Evolutionary conservation across 768 basidiomycete genomes (phyloP).

Genomic region (Tylopilus plumbeoviolaceoides): DNA sequence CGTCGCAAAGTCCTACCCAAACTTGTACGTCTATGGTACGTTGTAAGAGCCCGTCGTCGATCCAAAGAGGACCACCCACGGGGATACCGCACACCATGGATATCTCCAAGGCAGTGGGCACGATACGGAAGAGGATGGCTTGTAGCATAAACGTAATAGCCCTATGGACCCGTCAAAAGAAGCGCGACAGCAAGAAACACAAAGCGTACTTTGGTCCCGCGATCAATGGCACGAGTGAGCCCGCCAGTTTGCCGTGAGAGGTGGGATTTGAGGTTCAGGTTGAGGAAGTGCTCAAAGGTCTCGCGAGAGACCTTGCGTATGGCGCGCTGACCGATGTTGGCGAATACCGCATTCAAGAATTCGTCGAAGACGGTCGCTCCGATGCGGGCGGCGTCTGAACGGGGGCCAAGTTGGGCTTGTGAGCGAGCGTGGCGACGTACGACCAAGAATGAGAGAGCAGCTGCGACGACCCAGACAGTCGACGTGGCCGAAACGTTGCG

Average conservation of each 20-base stretch:
- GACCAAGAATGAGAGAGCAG: conserved; percentile 81
- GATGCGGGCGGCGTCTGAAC: conserved; percentile 79
- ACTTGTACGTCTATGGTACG: conserved; percentile 79
- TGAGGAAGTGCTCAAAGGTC: conserved; percentile 90
- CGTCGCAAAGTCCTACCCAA: conserved; percentile 95
- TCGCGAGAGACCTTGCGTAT: conserved; percentile 94
- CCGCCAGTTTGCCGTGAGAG: conserved; percentile 93
- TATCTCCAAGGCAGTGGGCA: conserved; percentile 94
- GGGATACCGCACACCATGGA: conserved; percentile 96
- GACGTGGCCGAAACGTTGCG: conserved; percentile 67
- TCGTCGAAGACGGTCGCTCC: conserved; percentile 89
- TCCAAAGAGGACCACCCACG: conserved; percentile 41
- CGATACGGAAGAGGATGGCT: conserved; percentile 90
- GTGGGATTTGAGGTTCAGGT: conserved; percentile 90
- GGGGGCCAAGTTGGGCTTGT: neutral
- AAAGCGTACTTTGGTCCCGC: conserved; percentile 86
- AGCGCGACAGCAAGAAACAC: neutral
- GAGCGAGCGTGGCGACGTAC: conserved; percentile 45
- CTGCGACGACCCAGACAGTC: conserved; percentile 89
- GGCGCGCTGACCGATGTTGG: conserved; percentile 90
- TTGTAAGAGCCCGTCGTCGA: neutral
- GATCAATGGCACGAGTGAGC: conserved; percentile 91
- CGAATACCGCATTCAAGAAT: conserved; percentile 92
- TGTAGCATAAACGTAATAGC: conserved; percentile 95
- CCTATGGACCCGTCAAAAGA: conserved; percentile 37